A percentile compares a stretch with the other conserved stretches of the same genome.
phyloP scores from a whole-genome alignment of 192 early-diverging fungal species.

The Rhizophagus prolifer region DNA sequence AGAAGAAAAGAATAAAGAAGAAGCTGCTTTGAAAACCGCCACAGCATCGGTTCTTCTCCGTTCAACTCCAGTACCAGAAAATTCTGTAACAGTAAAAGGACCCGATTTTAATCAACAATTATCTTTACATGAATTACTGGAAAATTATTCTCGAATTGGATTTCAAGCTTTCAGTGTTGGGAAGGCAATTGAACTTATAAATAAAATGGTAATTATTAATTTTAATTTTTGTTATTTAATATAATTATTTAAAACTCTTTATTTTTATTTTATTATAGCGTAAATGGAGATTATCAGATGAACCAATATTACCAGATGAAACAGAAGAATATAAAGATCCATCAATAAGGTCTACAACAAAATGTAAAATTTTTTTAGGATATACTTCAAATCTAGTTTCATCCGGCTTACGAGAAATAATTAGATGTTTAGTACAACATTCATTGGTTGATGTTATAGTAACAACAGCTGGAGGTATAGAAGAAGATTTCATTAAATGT shows the following conservation, averaged over 20 bases:
- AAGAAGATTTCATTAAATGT: conserved; percentile 99
- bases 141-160: conserved; percentile 75
- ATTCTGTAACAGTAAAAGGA: conserved; percentile 67
- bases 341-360: conserved; percentile 59
- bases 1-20: background rate
- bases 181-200: conserved; percentile 86
- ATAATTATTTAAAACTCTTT: background rate
- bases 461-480: conserved; percentile 91
- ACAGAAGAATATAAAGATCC: conserved; percentile 57
- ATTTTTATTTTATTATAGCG: conserved; percentile 39
- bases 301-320: conserved; percentile 68
- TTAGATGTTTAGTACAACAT: conserved; percentile 89
- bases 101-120: conserved; percentile 92
- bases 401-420: conserved; percentile 87
- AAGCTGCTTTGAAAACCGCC: conserved; percentile 31
- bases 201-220: conserved; percentile 71
- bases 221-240: too few relatives aligned
- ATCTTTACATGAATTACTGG: conserved; percentile 71
- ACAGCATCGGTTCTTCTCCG: conserved; percentile 64
- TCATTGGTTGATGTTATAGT: conserved; percentile 87
- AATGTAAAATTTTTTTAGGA: conserved; percentile 97
- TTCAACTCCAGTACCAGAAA: conserved; percentile 70
- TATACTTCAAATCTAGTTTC: conserved; percentile 99
- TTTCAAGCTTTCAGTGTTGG: conserved; percentile 93
- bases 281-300: conserved; percentile 84